Evolutionary conservation across 2,329 filamentous ascomycete species (phyloP), one percentile per base, ranked within the genome.

Genomic region (Trichophaea hybrida): DNA sequence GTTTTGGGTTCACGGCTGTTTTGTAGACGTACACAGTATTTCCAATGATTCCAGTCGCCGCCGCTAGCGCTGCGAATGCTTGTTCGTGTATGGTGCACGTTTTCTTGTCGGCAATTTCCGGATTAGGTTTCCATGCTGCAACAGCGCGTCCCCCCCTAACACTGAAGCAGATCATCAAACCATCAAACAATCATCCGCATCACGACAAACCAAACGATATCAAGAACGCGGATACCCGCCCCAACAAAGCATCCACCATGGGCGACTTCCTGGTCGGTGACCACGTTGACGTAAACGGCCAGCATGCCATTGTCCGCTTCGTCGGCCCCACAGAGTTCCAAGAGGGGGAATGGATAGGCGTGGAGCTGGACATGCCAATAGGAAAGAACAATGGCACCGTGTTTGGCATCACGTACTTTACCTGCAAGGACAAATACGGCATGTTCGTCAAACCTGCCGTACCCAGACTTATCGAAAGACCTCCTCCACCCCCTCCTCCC

Each of bases 361-460:
- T 97, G 61, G 90, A 95, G 75, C 80, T 97, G 59, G 82, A 88
- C 56, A 85, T 88, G 51, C 77, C 83, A 57, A 81, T 79, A 17
- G 91, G 93, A 35, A 97, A 97, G 76, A 97, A 97, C 69, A 88
- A 97, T 77, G 91, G 91, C 65, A 85, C 86, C 58, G 88, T 97
- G 51, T 81, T 91, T 72, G 90, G 88, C 63, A 80, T 88, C 70
- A 78, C 88, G 17, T 97, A 97, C 71, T 97, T 95, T 68, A 82
- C 90, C 54, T 97, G 91, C 73, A 75, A 49, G 73, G 78, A 70
- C 73, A 88, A 77, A 44, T 76, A 77, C 65, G 83, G 83, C 70
- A 93, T 98, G 81, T 97, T 98, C 69, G 80, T 96, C 58, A 81
- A 87, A 64, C 83, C 88, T 34, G 75, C 79, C 37, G 53, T 65